Conservation (phyloP, 1,284 basidiomycete species). For the Papiliotrema nemorosa region DNA sequence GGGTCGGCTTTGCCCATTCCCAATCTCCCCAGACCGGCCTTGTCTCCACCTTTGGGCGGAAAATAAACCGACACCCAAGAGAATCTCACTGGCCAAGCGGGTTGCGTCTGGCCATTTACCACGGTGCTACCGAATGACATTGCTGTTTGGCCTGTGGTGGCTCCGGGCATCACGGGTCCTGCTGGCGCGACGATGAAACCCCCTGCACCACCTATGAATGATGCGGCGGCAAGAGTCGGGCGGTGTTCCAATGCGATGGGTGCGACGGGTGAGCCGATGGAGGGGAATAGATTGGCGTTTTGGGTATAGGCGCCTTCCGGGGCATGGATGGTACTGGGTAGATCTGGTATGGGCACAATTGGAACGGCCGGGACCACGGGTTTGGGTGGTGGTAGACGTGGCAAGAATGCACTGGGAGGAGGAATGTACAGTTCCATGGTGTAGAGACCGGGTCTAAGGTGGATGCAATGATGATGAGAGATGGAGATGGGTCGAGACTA, state of each 20-base stretch:
- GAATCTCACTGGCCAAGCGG: conserved; percentile 31
- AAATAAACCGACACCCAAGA: conserved; percentile 41
- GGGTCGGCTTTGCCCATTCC: conserved; percentile 17
- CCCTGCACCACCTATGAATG: conserved; percentile 31
- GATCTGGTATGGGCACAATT: conserved; percentile 34
- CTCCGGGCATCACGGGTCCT: conserved; percentile 10
- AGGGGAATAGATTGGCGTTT: conserved; percentile 31
- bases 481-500: background rate
- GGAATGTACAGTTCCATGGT: conserved; percentile 41
- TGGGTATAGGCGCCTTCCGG: conserved; percentile 43
- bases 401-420: conserved; percentile 27
- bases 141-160: conserved; percentile 21
- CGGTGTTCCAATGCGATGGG: conserved; percentile 20
- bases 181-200: conserved; percentile 21
- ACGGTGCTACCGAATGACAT: conserved; percentile 34
- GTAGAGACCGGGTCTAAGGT: background rate
- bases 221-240: conserved; percentile 11
- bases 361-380: conserved; percentile 40
- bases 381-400: conserved; percentile 31
- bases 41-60: conserved; percentile 29
- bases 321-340: conserved; percentile 37
- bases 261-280: conserved; percentile 33
- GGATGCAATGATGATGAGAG: background rate
- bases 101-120: conserved; percentile 43
- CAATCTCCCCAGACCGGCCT: conserved; percentile 25